Percentiles rank a stretch among this genome's conserved stretches.
Evolutionary conservation across 2,329 filamentous ascomycete species (phyloP).

Genomic region (Xylaria sp.): DNA sequence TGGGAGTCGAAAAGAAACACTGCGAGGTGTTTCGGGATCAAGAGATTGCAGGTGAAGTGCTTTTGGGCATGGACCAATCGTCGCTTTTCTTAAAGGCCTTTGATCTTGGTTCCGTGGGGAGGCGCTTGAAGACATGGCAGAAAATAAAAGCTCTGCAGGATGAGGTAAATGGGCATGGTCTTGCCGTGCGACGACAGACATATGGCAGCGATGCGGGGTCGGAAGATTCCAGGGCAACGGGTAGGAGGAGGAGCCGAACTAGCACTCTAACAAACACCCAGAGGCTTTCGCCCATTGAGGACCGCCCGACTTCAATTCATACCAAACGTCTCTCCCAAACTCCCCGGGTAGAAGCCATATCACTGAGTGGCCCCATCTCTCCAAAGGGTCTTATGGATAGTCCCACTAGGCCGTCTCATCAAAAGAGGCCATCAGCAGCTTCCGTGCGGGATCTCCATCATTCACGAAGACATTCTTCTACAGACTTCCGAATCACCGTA

Average conservation of each 20-base stretch:
- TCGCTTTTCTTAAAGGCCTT: slow-evolving; percentile 96
- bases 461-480: slow-evolving; percentile 87
- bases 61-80: slow-evolving; percentile 94
- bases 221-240: slow-evolving; percentile 58
- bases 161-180: slow-evolving; percentile 72
- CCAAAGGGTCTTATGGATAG: slow-evolving; percentile 57
- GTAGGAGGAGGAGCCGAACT: slow-evolving; percentile 63
- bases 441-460: slow-evolving; percentile 86
- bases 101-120: slow-evolving; percentile 89
- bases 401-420: slow-evolving; percentile 61
- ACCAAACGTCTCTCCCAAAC: slow-evolving; percentile 64
- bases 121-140: slow-evolving; percentile 93
- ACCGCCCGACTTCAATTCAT: slow-evolving; percentile 60
- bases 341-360: slow-evolving; percentile 60
- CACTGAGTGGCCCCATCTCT: slow-evolving; percentile 56
- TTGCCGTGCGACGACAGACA: slow-evolving; percentile 62
- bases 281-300: slow-evolving; percentile 56
- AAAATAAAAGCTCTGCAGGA: slow-evolving; percentile 93
- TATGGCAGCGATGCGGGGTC: slow-evolving; percentile 68
- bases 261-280: slow-evolving; percentile 66
- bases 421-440: slow-evolving; percentile 78
- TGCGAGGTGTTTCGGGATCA: slow-evolving; percentile 96
- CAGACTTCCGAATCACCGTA: slow-evolving; percentile 70
- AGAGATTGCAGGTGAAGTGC: slow-evolving; percentile 92
- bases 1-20: slow-evolving; percentile 87